phyloP scores from a whole-genome alignment of 768 basidiomycete genomes.

The Russula sp. region DNA sequence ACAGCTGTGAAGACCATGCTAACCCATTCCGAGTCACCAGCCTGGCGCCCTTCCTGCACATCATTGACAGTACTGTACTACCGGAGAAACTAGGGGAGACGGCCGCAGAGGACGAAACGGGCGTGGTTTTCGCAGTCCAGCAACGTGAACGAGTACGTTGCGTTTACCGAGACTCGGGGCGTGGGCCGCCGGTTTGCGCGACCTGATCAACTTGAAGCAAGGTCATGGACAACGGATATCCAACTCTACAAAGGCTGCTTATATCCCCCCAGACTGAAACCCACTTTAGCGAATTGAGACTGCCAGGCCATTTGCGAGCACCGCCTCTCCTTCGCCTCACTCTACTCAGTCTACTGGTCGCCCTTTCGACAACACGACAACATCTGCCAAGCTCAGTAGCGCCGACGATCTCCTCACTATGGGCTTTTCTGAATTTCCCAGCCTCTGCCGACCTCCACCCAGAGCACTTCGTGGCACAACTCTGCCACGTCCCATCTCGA shows the following conservation, averaged over 20 bases:
- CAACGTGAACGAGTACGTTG: slow-evolving; percentile 5
- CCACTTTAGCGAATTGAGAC: not conserved
- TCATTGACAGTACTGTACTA: slow-evolving; percentile 5
- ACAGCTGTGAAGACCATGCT: slow-evolving; percentile 1
- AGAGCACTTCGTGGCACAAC: not conserved
- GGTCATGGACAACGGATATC: slow-evolving; percentile 3
- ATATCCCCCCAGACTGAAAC: not conserved
- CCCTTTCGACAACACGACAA: not conserved
- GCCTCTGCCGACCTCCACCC: not conserved
- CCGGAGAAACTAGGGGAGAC: not conserved
- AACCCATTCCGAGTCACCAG: not conserved
- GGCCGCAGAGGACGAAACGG: not conserved
- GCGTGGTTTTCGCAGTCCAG: not conserved
- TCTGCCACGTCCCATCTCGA: slow-evolving; percentile 5
- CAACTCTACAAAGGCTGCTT: not conserved
- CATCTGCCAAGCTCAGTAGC: not conserved
- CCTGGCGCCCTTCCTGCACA: slow-evolving; percentile 2
- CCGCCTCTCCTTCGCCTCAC: not conserved
- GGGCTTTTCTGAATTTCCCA: not conserved
- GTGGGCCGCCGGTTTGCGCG: not conserved
- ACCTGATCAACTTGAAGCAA: not conserved
- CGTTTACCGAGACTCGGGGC: not conserved
- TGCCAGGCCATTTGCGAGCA: not conserved
- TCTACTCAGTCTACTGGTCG: not conserved
- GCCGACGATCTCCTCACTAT: not conserved